Evolutionary conservation across 192 early-diverging fungal genomes (phyloP).

Genomic region (Kappamyces sp.): DNA sequence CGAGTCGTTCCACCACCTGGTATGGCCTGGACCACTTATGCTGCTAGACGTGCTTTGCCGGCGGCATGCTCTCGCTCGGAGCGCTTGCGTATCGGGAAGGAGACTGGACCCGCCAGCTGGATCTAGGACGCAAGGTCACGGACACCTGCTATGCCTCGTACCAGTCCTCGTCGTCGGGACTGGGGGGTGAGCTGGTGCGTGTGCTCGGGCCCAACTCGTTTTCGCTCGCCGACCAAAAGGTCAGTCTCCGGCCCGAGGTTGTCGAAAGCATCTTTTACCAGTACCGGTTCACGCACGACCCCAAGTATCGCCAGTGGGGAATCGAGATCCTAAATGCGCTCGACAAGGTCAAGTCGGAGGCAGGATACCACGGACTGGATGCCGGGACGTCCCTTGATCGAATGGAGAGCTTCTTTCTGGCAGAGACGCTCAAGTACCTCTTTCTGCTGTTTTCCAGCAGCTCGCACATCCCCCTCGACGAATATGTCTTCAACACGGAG

Average conservation of each 20-base stretch:
- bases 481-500: conserved; percentile 78
- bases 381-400: neutral
- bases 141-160: conserved; percentile 56
- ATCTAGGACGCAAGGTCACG: conserved; percentile 26
- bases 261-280: conserved; percentile 52
- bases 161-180: conserved; percentile 58
- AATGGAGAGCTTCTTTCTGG: conserved; percentile 70
- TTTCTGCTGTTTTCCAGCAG: conserved; percentile 54
- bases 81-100: conserved; percentile 29
- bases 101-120: conserved; percentile 28
- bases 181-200: conserved; percentile 69
- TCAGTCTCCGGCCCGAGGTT: conserved; percentile 27
- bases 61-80: conserved; percentile 63
- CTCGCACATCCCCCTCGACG: conserved; percentile 25
- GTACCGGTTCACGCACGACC: conserved; percentile 47
- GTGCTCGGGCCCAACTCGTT: conserved; percentile 11
- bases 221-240: neutral
- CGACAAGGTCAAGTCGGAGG: conserved; percentile 1
- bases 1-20: neutral
- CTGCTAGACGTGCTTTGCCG: conserved; percentile 58
- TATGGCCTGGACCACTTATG: conserved; percentile 10
- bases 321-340: conserved; percentile 27
- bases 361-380: conserved; percentile 11
- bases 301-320: conserved; percentile 42
- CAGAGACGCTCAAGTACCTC: conserved; percentile 94